A percentile compares a stretch with the other conserved stretches of the same genome.
Evolutionary conservation across 2,329 filamentous ascomycete genomes (phyloP).

Genomic region (Colletotrichum nymphaeae): DNA sequence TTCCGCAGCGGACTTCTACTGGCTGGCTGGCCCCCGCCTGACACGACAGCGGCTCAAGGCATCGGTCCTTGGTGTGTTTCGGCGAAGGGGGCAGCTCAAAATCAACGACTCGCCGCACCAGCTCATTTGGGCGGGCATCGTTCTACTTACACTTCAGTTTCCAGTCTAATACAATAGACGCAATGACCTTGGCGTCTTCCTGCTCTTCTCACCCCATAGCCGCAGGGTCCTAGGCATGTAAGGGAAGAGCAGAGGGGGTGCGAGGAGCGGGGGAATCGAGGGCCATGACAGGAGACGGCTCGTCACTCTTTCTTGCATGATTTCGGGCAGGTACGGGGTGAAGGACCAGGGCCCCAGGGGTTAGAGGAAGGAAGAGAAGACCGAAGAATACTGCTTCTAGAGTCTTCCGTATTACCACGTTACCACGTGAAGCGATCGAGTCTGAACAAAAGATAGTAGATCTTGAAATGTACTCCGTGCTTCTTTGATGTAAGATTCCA

Average conservation of each 20-base stretch:
- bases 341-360: not conserved
- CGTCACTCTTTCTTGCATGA: not conserved
- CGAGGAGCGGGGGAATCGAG: not conserved
- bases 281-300: not conserved
- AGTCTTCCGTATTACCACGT: not conserved
- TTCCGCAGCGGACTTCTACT: slow-evolving; percentile 5
- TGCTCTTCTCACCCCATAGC: not conserved
- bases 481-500: slow-evolving; percentile 5
- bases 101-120: slow-evolving; percentile 2
- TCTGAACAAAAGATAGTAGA: not conserved
- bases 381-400: not conserved
- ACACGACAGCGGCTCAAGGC: not conserved
- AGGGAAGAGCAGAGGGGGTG: not conserved
- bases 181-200: not conserved
- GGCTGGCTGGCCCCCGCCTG: not conserved
- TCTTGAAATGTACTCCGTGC: too few relatives aligned
- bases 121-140: not conserved
- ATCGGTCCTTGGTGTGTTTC: not conserved
- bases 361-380: not conserved
- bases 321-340: not conserved
- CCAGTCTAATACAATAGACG: not conserved
- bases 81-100: slow-evolving; percentile 7
- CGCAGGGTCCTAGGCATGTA: too few relatives aligned
- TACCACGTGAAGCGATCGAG: not conserved
- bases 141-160: not conserved